Conservation (phyloP, 2,329 filamentous ascomycete species). For the Didymella arachidicola region DNA sequence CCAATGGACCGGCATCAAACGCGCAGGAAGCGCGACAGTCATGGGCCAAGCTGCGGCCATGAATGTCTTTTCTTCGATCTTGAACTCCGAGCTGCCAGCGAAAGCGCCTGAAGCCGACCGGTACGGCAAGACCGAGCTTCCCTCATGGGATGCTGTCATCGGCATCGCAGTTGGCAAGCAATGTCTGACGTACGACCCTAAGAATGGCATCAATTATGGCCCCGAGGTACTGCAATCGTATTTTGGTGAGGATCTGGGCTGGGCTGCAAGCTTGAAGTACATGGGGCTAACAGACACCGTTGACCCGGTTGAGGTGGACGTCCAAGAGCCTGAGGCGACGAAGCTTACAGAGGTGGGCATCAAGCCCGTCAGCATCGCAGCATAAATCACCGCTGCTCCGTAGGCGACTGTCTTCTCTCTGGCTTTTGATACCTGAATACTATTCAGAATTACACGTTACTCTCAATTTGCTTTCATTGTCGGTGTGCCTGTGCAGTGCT, state of each 20-base stretch:
- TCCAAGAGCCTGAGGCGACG: constrained; percentile 27
- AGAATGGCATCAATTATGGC: constrained; percentile 65
- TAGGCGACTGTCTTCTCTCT: background rate
- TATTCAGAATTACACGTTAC: no score
- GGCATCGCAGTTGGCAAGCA: constrained; percentile 75
- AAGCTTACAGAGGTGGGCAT: constrained; percentile 42
- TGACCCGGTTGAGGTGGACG: constrained; percentile 31
- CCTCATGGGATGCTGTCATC: constrained; percentile 63
- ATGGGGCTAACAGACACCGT: constrained; percentile 45
- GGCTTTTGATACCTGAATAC: background rate
- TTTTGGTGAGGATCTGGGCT: constrained; percentile 72
- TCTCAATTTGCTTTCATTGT: background rate
- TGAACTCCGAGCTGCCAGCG: constrained; percentile 41
- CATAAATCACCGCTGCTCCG: constrained; percentile 20
- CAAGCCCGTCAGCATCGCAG: constrained; percentile 39
- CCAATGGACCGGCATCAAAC: constrained; percentile 80
- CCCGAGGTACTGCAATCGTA: constrained; percentile 69
- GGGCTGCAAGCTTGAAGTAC: constrained; percentile 50
- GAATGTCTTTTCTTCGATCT: constrained; percentile 59
- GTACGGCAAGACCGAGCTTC: constrained; percentile 35
- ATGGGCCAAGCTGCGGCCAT: constrained; percentile 71
- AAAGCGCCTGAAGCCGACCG: constrained; percentile 24
- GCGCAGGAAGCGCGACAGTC: constrained; percentile 78
- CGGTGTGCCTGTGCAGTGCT: background rate
- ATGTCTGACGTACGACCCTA: constrained; percentile 69